Evolutionary conservation across 1,284 basidiomycete species (phyloP).

Genomic region (Moniliella sp.): DNA sequence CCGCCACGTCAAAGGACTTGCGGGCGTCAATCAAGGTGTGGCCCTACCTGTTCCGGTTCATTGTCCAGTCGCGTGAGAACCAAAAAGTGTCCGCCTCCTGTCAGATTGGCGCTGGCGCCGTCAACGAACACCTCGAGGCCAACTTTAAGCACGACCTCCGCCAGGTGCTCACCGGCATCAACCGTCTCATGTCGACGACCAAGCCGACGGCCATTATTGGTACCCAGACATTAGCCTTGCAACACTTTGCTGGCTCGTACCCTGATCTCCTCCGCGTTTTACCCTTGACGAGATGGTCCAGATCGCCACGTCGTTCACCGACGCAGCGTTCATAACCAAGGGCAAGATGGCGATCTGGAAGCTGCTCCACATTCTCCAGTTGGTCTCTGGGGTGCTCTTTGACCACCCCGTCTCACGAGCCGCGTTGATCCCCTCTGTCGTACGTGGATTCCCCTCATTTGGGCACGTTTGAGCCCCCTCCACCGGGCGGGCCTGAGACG

Average conservation of each 20-base stretch:
- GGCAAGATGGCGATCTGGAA: slow-evolving; percentile 79
- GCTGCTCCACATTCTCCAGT: slow-evolving; percentile 71
- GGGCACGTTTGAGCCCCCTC: slow-evolving; percentile 52
- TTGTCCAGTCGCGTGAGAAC: slow-evolving; percentile 62
- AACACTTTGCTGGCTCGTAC: slow-evolving; percentile 77
- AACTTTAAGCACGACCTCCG: slow-evolving; percentile 49
- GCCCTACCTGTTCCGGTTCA: slow-evolving; percentile 86
- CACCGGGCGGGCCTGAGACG: slow-evolving; percentile 4
- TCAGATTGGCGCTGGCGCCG: slow-evolving; percentile 46
- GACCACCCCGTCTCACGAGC: slow-evolving; percentile 58
- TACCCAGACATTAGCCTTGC: slow-evolving; percentile 56
- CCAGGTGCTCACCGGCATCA: slow-evolving; percentile 54
- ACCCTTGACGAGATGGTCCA: slow-evolving; percentile 17
- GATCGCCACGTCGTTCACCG: slow-evolving; percentile 59
- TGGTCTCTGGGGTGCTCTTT: slow-evolving; percentile 69
- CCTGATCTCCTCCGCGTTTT: slow-evolving; percentile 46
- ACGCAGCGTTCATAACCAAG: slow-evolving; percentile 54
- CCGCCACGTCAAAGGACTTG: slow-evolving; percentile 54
- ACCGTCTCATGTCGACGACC: slow-evolving; percentile 62
- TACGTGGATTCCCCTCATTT: slow-evolving; percentile 79
- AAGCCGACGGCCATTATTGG: slow-evolving; percentile 69
- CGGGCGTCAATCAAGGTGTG: slow-evolving; percentile 81
- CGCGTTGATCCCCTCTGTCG: slow-evolving; percentile 62
- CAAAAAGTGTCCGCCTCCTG: slow-evolving; percentile 45
- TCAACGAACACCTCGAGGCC: slow-evolving; percentile 61